phyloP scores from a whole-genome alignment of 2,329 filamentous ascomycete species.

The Botryotinia calthae region DNA sequence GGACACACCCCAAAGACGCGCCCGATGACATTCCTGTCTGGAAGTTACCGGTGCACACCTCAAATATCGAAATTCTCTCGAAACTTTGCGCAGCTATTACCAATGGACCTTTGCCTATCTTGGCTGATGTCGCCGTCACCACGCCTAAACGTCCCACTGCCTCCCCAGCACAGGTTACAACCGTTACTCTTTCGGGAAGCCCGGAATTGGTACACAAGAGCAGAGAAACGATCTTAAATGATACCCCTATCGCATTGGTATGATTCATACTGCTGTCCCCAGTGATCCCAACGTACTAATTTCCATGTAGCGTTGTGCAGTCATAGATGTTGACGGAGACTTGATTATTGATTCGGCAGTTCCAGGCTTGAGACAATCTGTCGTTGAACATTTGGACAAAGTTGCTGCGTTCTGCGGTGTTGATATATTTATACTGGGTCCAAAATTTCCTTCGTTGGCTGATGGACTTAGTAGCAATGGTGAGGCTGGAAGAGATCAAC shows the following conservation, averaged over 20 bases:
- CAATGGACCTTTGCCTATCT: slow-evolving; percentile 65
- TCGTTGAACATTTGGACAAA: slow-evolving; percentile 81
- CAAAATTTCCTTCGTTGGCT: slow-evolving; percentile 75
- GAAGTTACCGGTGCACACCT: slow-evolving; percentile 86
- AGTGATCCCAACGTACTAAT: slow-evolving; percentile 33
- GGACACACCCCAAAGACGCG: slow-evolving; percentile 88
- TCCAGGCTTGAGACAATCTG: slow-evolving; percentile 67
- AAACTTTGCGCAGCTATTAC: slow-evolving; percentile 80
- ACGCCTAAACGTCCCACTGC: slow-evolving; percentile 67
- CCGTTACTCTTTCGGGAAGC: slow-evolving; percentile 86
- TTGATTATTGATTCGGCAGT: slow-evolving; percentile 73
- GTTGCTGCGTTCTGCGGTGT: slow-evolving; percentile 87
- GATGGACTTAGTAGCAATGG: slow-evolving; percentile 70
- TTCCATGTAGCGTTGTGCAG: slow-evolving; percentile 73
- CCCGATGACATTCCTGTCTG: slow-evolving; percentile 81
- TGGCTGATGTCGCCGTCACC: slow-evolving; percentile 80
- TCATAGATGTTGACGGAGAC: slow-evolving; percentile 88
- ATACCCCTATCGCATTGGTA: slow-evolving; percentile 91
- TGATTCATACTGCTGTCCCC: slow-evolving; percentile 38
- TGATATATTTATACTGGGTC: slow-evolving; percentile 92
- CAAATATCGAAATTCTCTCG: slow-evolving; percentile 78
- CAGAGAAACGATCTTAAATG: slow-evolving; percentile 83
- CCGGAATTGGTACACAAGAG: slow-evolving; percentile 87
- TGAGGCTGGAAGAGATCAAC: slow-evolving; percentile 78
- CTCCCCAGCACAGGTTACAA: slow-evolving; percentile 62